Evolutionary conservation across 176 grass and related monocot species (phyloP), one percentile per base, ranked within the genome.

Genomic region (Ensete ventricosum): DNA sequence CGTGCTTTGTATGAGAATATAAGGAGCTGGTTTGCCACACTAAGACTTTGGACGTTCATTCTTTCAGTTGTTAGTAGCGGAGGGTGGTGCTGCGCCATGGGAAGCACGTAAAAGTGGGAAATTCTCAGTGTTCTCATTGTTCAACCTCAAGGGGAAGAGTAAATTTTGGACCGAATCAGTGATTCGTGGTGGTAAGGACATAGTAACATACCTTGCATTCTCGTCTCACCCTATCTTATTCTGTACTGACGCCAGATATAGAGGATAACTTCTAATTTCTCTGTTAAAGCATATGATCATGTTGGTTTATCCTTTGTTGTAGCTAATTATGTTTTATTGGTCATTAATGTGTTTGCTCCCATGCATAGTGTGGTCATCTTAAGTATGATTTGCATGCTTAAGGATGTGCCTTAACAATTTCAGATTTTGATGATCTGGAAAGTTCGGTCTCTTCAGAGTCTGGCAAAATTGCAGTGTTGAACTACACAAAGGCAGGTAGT

Each of bases 131-230:
- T 98, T 98, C 81, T 98, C 90, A 50, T 88, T 98, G 75, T 93
- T 98, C 79, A 98, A 89, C 75, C 86, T 93, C 62, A 93, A 93
- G 80, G 57, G 75, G 9, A 81, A 72, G 90, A 98, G 86, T 84
- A 93, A 85, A 84, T 98, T 98, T 66, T 98, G 94, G 94, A 87
- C 80, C 11, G 94, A 98, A 69, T 93, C 90, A 3, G 78, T 98
- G 73, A 91, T 98, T 76, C 94, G 94, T 69, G 82, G 79, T 62
- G 87, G 93, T 91, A 71, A 52, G 66, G 24, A 62, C 50, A 11
- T 70, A 21, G 11, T 16, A 11, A 19, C 19, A 11, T 70, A 2
- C 19, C 17, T 20, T 43, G 26, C 24, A 25, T 26, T 12, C 1
- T 25, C 8, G 26, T 25, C 1, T 26, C 9, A 26, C 63, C n/a